Evolutionary conservation across 2,329 filamentous ascomycete species (phyloP).

Genomic region (Phaeomoniella chlamydospora): DNA sequence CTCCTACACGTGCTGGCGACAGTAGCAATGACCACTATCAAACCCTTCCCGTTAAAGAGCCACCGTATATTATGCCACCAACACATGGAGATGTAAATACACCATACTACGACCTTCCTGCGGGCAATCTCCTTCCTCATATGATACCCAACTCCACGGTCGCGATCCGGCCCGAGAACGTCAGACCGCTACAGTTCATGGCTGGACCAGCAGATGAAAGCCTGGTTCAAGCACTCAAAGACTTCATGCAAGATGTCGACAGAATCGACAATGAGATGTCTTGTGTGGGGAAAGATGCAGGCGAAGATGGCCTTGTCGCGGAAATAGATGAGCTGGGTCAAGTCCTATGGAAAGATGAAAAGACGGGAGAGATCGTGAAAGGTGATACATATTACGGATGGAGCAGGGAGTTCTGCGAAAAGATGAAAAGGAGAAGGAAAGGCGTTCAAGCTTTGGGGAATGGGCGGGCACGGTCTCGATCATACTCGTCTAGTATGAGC

Average conservation of each 20-base stretch:
- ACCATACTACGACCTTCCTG: slow-evolving; percentile 71
- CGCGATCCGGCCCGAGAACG: slow-evolving; percentile 56
- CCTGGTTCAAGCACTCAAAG: slow-evolving; percentile 55
- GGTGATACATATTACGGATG: slow-evolving; percentile 79
- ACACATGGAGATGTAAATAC: slow-evolving; percentile 60
- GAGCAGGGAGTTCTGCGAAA: slow-evolving; percentile 66
- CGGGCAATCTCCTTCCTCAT: slow-evolving; percentile 65
- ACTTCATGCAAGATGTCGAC: slow-evolving; percentile 55
- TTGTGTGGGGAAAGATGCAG: slow-evolving; percentile 39
- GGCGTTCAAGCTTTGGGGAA: slow-evolving; percentile 7
- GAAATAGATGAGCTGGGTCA: slow-evolving; percentile 69
- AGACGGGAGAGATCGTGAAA: slow-evolving; percentile 45
- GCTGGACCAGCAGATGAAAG: slow-evolving; percentile 52
- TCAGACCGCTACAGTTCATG: slow-evolving; percentile 57
- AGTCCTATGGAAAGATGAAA: slow-evolving; percentile 46
- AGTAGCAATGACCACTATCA: slow-evolving; percentile 6
- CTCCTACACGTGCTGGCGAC: slow-evolving; percentile 2
- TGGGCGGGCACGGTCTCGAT: slow-evolving; percentile 3
- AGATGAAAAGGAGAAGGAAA: slow-evolving; percentile 47
- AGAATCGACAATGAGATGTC: slow-evolving; percentile 29
- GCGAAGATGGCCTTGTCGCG: slow-evolving; percentile 33
- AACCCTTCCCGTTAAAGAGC: slow-evolving; percentile 26
- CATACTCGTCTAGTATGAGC: slow-evolving; percentile 16
- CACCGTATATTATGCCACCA: slow-evolving; percentile 57
- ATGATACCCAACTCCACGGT: slow-evolving; percentile 62